These are phyloP conservation scores for Gigaspora rosea DNA, from an alignment of 192 early-diverging fungal genomes.

Conservation along the genomic window DNA sequence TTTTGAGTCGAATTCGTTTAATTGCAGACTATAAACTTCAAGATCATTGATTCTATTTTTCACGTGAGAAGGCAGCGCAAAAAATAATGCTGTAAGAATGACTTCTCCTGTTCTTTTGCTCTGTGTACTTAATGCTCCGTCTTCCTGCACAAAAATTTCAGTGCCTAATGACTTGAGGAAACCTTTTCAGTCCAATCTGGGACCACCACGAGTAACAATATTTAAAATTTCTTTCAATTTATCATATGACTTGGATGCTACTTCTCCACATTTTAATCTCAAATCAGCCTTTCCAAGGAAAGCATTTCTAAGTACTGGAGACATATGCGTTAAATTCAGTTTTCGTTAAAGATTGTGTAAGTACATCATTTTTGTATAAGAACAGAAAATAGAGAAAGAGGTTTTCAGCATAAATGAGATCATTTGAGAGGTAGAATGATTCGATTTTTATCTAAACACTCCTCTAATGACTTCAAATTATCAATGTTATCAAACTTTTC, in stretches of 20 bases:
- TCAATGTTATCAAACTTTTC: not conserved
- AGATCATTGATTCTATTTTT: not conserved
- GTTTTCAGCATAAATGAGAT: slow-evolving; percentile 7
- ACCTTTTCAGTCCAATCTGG: not conserved
- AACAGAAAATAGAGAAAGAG: not conserved
- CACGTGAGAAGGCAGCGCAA: not conserved
- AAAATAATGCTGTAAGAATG: not conserved
- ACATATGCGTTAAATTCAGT: not conserved
- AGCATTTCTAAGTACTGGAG: not conserved
- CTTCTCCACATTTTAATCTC: not conserved
- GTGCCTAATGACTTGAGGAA: slow-evolving; percentile 6
- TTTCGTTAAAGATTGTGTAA: not conserved
- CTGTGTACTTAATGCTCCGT: not conserved
- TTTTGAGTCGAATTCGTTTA: not conserved
- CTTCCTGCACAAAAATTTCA: not conserved
- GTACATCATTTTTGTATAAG: slow-evolving; percentile 3
- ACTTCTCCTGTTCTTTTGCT: not conserved
- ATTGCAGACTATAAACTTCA: slow-evolving; percentile 4
- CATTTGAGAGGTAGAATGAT: no score
- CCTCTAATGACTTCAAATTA: not conserved
- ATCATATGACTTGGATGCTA: slow-evolving; percentile 11
- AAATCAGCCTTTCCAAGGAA: slow-evolving; percentile 6
- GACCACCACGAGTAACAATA: not conserved
- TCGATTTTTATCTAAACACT: no score
- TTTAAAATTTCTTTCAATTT: slow-evolving; percentile 20